Base-by-base conservation (phyloP, 2,329 filamentous ascomycete genomes). In the Colletotrichum zoysiae region DNA sequence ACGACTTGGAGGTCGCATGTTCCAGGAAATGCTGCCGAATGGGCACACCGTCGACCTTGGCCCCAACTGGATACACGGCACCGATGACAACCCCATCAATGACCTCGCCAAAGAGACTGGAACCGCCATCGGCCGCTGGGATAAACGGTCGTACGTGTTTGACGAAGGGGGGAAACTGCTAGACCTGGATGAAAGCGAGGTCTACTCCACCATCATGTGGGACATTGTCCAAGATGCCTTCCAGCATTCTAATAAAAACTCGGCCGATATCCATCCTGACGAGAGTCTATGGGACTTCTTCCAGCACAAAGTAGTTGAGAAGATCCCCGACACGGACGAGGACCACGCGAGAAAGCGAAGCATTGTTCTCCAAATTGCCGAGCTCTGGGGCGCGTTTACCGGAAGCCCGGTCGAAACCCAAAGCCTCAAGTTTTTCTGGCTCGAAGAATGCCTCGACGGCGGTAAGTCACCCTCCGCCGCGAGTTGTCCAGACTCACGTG, bases 41-140 rank as follows among this genome's bases (percentile, higher is more conserved):
- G 85, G 85, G 0, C 81, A 83, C 40, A 74, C 84, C 9, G 84
- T 89, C n/a, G 88, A 90, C 74, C 79, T 88, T 42, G 92, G 92
- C 0, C 91, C 92, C n/a, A 95, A 94, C 76, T 95, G 92, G 92
- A 93, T 95, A 63, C 92, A 95, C 72, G 92, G 92, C 44, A 93
- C 91, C 7, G 83, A 88, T 0, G 85, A 90, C 73, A 95, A 94
- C 76, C 91, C 92, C 0, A 92, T 94, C 20, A 79, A 91, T 50
- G 88, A 92, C 55, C 82, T 94, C 23, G 91, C 91, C 16, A 87
- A 86, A 74, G 82, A 88, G 73, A 93, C 91, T 0, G 81, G 84
- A 1, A 93, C 88, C 0, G 76, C 79, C 0, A 78, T 84, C 2
- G 82, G 84, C 16, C 81, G 78, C 67, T 86, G 84, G 81, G 88